phyloP scores from a whole-genome alignment of 495 filamentous ascomycete genomes.

The Entonaema liquescens region DNA sequence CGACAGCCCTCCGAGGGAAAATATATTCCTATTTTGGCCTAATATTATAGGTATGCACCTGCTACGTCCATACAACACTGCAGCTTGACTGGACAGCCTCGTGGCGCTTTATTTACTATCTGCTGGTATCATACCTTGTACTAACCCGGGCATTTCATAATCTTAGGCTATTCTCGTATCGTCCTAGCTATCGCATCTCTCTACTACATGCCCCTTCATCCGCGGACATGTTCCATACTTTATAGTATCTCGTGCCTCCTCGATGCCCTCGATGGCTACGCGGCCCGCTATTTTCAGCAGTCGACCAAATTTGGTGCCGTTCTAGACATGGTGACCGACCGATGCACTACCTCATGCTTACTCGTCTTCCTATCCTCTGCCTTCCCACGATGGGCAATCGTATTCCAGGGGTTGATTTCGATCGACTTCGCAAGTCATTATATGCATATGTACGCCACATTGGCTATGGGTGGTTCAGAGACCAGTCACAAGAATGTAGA shows the following conservation, averaged over 20 bases:
- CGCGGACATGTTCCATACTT: constrained; percentile 88
- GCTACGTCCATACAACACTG: constrained; percentile 2
- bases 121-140: background rate
- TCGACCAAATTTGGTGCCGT: constrained; percentile 94
- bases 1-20: constrained; percentile 64
- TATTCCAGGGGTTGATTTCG: constrained; percentile 93
- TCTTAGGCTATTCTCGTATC: constrained; percentile 83
- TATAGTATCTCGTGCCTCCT: constrained; percentile 93
- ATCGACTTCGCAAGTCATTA: constrained; percentile 96
- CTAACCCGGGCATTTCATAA: constrained; percentile 15
- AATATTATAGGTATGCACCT: constrained; percentile 84
- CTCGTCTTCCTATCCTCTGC: constrained; percentile 92
- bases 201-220: constrained; percentile 98
- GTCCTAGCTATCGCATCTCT: constrained; percentile 89
- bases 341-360: constrained; percentile 92
- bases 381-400: constrained; percentile 87
- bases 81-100: background rate
- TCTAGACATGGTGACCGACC: constrained; percentile 90
- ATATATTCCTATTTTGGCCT: constrained; percentile 94
- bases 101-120: background rate
- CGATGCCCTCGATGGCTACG: constrained; percentile 92
- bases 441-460: constrained; percentile 96
- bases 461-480: constrained; percentile 78
- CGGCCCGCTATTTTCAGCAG: constrained; percentile 87
- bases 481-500: constrained; percentile 95